These are phyloP conservation scores for Leersia perrieri DNA, from an alignment of 176 grass and related monocot species.

Conservation along the genomic window DNA sequence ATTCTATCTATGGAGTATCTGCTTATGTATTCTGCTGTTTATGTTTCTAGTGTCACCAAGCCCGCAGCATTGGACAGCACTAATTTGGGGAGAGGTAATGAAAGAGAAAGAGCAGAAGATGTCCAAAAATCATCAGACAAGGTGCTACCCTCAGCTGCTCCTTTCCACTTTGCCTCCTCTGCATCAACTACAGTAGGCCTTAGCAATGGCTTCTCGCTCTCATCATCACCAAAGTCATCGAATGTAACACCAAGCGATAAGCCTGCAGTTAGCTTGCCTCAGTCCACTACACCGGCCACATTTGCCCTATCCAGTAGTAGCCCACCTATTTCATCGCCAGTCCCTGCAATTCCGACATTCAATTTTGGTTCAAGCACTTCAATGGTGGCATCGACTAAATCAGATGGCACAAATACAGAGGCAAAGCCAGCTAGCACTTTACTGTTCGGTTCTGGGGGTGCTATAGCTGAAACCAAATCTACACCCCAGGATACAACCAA, in stretches of 20 bases:
- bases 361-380: conserved; percentile 38
- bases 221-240: conserved; percentile 33
- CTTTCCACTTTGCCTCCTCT: conserved; percentile 43
- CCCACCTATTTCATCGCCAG: conserved; percentile 16
- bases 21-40: conserved; percentile 30
- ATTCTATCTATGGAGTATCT: background rate
- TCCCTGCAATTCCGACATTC: conserved; percentile 17
- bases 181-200: conserved; percentile 34
- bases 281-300: conserved; percentile 2
- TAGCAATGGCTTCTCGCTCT: conserved; percentile 47
- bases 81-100: conserved; percentile 23
- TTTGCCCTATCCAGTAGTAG: conserved; percentile 28
- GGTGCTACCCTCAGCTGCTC: conserved; percentile 7
- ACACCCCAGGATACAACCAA: conserved; percentile 24
- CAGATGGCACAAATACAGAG: conserved; percentile 12
- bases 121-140: conserved; percentile 33
- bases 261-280: background rate
- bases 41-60: conserved; percentile 36
- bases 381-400: conserved; percentile 29
- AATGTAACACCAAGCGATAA: conserved; percentile 22
- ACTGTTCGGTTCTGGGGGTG: conserved; percentile 4
- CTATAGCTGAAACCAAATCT: conserved; percentile 36
- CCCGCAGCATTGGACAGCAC: conserved; percentile 6
- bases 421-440: conserved; percentile 26
- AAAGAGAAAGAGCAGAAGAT: conserved; percentile 32